Conservation (phyloP, 2,329 filamentous ascomycete species). For the Exophiala phaeomuriformis region DNA sequence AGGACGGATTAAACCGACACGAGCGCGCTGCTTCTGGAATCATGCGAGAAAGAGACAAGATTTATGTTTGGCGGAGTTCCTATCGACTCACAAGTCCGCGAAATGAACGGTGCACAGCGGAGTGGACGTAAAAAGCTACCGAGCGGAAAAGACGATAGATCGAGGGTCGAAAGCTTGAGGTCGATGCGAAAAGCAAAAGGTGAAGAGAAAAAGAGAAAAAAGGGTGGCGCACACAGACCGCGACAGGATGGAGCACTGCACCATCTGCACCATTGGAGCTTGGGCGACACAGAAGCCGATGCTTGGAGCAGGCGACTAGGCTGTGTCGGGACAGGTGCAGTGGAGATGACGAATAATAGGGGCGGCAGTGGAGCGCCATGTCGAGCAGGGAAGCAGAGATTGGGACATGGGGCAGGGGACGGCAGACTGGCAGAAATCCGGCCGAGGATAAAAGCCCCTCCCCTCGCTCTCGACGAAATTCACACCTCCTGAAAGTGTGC, state of each 20-base stretch:
- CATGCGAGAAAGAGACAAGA: too few species aligned
- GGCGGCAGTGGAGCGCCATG: not conserved
- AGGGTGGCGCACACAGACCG: slow-evolving; percentile 1
- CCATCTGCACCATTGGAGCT: not conserved
- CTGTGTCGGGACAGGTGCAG: not conserved
- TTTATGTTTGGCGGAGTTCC: too few species aligned
- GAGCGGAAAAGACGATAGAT: not conserved
- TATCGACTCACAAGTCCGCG: too few species aligned
- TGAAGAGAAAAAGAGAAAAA: not conserved
- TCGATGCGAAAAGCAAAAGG: not conserved
- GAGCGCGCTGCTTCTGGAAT: too few species aligned
- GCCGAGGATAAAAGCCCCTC: slow-evolving; percentile 15
- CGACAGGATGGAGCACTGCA: not conserved
- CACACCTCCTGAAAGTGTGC: slow-evolving; percentile 10
- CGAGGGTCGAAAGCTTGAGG: not conserved
- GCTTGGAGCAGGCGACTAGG: not conserved
- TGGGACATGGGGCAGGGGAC: not conserved
- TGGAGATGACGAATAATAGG: slow-evolving; percentile 1
- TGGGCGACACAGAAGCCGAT: not conserved
- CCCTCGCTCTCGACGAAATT: slow-evolving; percentile 10
- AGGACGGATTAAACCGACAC: too few species aligned
- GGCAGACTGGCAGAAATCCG: slow-evolving; percentile 1
- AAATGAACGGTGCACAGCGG: not conserved
- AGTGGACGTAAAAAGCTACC: not conserved
- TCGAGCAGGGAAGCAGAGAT: slow-evolving; percentile 1